Conservation (phyloP, 345 rosid species). For the Lagerstroemia speciosa region DNA sequence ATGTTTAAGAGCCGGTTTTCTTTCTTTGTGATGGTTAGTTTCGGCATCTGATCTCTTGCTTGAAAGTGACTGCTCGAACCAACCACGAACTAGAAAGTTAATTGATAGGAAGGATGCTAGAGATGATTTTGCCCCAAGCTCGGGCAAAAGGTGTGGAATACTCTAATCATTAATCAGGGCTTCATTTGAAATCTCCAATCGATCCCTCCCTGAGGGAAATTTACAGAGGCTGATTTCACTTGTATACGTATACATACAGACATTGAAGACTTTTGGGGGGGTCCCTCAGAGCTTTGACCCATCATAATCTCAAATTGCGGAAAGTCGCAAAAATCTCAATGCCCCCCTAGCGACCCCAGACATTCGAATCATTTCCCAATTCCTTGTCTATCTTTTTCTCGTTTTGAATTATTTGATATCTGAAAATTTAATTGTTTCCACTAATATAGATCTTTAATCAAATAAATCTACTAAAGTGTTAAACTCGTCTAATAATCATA, state of each 20-base stretch:
- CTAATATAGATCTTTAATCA: too few relatives aligned
- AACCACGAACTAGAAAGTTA: neutral
- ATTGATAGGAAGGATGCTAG: neutral
- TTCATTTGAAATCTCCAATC: neutral
- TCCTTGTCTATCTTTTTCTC: neutral
- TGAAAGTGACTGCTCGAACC: slow-evolving; percentile 1
- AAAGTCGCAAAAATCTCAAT: slow-evolving; percentile 3
- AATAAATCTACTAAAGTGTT: too few relatives aligned
- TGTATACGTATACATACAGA: neutral
- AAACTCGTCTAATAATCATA: too few relatives aligned
- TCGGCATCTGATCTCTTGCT: neutral
- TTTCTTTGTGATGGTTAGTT: neutral
- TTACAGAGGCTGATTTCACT: too few relatives aligned
- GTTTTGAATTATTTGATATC: too few relatives aligned
- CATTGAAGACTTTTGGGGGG: neutral
- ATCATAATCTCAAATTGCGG: slow-evolving; percentile 11
- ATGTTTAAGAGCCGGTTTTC: too few relatives aligned
- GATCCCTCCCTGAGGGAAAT: too few relatives aligned
- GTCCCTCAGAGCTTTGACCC: slow-evolving; percentile 6
- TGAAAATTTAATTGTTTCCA: too few relatives aligned
- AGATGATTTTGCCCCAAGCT: neutral
- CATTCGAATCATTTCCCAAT: slow-evolving; percentile 5
- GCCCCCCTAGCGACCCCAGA: neutral
- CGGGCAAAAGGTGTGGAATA: neutral
- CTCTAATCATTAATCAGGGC: neutral